Percentiles rank a stretch among this genome's conserved stretches.
Conservation (phyloP, 768 basidiomycete species). For the Imleria badia region DNA sequence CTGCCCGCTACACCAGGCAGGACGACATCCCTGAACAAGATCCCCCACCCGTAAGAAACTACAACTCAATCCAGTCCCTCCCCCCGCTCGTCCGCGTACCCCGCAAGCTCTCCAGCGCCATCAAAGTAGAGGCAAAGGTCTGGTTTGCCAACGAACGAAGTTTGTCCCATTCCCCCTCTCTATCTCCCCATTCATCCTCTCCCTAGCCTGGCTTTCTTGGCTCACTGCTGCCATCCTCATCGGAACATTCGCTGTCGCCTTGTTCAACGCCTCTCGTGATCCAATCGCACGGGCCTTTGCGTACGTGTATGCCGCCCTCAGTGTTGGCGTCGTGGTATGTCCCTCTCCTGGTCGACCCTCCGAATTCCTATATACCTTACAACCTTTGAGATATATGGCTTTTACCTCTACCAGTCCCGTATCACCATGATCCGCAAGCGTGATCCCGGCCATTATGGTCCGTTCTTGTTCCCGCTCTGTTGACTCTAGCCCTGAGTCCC, state of each 20-base stretch:
- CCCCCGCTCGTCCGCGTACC: constrained; percentile 71
- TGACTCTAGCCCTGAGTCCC: background rate
- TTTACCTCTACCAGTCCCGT: constrained; percentile 80
- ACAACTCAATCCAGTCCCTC: constrained; percentile 67
- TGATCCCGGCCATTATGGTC: constrained; percentile 89
- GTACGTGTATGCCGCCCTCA: constrained; percentile 78
- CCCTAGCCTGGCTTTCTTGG: constrained; percentile 88
- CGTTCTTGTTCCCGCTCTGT: constrained; percentile 18
- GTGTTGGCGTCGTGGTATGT: constrained; percentile 61
- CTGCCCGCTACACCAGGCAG: constrained; percentile 59
- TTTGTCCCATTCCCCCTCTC: constrained; percentile 33
- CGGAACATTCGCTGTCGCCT: constrained; percentile 79
- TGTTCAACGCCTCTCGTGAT: constrained; percentile 81
- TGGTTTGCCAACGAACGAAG: constrained; percentile 98
- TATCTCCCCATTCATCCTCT: constrained; percentile 3
- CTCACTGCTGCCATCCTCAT: constrained; percentile 82
- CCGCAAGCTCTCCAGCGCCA: constrained; percentile 75
- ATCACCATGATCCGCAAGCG: constrained; percentile 88
- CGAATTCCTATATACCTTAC: background rate
- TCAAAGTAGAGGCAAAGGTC: constrained; percentile 92
- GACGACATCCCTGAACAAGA: constrained; percentile 70
- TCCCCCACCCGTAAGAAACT: constrained; percentile 61
- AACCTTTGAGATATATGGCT: constrained; percentile 71
- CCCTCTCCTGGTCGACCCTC: background rate
- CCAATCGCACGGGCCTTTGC: constrained; percentile 73